Evolutionary conservation across 2,329 filamentous ascomycete species (phyloP), one percentile per base, ranked within the genome.

Genomic region (Paracorniculantispora psalliotae): DNA sequence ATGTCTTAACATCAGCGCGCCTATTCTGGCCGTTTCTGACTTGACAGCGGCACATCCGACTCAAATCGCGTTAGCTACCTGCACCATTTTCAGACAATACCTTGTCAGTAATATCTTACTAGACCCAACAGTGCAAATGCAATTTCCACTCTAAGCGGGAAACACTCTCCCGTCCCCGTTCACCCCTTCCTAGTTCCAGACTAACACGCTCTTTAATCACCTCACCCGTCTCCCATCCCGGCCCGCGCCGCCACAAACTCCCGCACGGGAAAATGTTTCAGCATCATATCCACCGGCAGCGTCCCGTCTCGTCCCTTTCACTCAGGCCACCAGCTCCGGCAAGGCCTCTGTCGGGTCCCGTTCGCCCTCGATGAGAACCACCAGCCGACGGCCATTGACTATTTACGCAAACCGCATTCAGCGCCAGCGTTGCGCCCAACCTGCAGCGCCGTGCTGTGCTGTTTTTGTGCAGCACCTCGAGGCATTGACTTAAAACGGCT

Each of bases 311-410:
- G 30, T 12, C 6, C 30, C 30, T 33, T 33, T 33, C 30, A 33
- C 12, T 33, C 57, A 59, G 9, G 39, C n/a, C 6, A 47, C 41
- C 25, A 54, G 39, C 19, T 54, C 51, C 37, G 39, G 51, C 37
- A 54, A 28, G 8, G 50, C 50, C 25, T 53, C 50, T 21, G 50
- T 37, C 35, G 35, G 50, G 9, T 53, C 50, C 23, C 50, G 26
- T 23, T 53, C 50, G 17, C 50, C 50, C 28, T 58, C 55, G 9
- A 58, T 41, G 8, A 58, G 46, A 13, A 46, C 55, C n/a, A 58
- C 47, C 26, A 58, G 55, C n/a, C 47, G 46, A 2, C 46, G 30
- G 17, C 47, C 55, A 23, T 51, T 35, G 21, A 58, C 46, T 47
- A 58, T 58, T 46, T 58, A 47, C 25, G 47, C 12, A 6, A 51